Base-by-base conservation (phyloP, 2,329 filamentous ascomycete species). In the Diplodia seriata region DNA sequence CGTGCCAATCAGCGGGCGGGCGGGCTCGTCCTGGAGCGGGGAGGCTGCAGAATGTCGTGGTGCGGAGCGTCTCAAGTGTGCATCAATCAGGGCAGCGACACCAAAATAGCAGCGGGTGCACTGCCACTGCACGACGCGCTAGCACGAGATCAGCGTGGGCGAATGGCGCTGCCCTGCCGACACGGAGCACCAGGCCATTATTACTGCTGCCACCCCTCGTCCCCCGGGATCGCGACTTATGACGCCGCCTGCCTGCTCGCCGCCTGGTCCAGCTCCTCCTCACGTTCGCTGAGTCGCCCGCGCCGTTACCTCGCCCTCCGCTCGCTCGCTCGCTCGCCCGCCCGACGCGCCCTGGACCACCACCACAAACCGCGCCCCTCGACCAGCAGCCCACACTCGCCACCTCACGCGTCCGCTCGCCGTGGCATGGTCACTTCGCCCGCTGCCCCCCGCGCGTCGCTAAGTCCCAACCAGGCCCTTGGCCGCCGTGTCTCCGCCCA, bases 101-200 rank as follows among this genome's bases (percentile, higher is more conserved):
- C 51, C 49, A 65, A 55, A 65, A 65, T 65, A 65, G 62, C 49
- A 40, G 38, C 56, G 31, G 14, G 61, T 54, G 62, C 62, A 65
- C 62, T 65, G 62, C 62, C 62, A 53, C 51, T 54, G 49, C 33
- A 55, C 49, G 26, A 62, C 57, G 57, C 57, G 62, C 62, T 65
- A 65, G 50, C 47, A 53, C 49, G 62, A 55, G 62, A 54, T 65
- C 62, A 65, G 62, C 62, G 33, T 54, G 33, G 31, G 57, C 57
- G 57, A 50, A 62, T 62, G 57, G 57, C 26, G 40, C 57, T 50
- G 54, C 54, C 54, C 33, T 57, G 56, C 56, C 56, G 56, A 59
- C 56, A 43, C 38, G 56, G 56, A 59, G 36, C 36, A 26, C 3
- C 33, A 12, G 57, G 18, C 40, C 40, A 40, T 62, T 62, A 62